Evolutionary conservation across 495 filamentous ascomycete species (phyloP).

Genomic region (Neurospora sublineolata): DNA sequence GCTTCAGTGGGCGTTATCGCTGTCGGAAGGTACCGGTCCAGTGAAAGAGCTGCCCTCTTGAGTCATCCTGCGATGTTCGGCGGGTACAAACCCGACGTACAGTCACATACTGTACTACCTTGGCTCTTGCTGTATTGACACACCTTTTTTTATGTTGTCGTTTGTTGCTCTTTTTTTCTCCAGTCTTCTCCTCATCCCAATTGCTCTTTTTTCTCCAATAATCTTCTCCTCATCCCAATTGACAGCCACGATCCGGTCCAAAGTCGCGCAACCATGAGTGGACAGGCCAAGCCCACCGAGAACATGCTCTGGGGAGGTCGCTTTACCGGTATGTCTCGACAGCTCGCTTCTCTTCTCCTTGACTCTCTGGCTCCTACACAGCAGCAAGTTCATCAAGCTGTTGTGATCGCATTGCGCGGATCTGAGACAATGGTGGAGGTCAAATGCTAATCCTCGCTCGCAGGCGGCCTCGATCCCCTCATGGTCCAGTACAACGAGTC

Average conservation of each 20-base stretch:
- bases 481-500: slow-evolving; percentile 85
- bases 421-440: background rate
- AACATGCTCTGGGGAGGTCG: slow-evolving; percentile 79
- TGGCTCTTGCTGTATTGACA: background rate
- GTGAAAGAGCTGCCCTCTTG: background rate
- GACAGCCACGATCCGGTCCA: background rate
- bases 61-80: background rate
- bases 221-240: background rate
- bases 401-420: background rate
- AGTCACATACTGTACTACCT: no score
- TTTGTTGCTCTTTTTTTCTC: background rate
- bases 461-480: slow-evolving; percentile 72
- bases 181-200: background rate
- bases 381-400: background rate
- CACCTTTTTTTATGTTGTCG: background rate
- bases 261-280: slow-evolving; percentile 4
- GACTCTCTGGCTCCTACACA: background rate
- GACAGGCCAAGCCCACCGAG: slow-evolving; percentile 12
- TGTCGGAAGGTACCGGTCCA: background rate
- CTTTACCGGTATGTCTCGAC: slow-evolving; percentile 49
- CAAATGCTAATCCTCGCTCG: background rate
- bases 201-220: background rate
- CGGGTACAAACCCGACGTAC: background rate
- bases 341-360: background rate
- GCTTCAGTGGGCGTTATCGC: background rate